Evolutionary conservation across 176 grass and related monocot species (phyloP).

Genomic region (Hsuehochloa calcarea): DNA sequence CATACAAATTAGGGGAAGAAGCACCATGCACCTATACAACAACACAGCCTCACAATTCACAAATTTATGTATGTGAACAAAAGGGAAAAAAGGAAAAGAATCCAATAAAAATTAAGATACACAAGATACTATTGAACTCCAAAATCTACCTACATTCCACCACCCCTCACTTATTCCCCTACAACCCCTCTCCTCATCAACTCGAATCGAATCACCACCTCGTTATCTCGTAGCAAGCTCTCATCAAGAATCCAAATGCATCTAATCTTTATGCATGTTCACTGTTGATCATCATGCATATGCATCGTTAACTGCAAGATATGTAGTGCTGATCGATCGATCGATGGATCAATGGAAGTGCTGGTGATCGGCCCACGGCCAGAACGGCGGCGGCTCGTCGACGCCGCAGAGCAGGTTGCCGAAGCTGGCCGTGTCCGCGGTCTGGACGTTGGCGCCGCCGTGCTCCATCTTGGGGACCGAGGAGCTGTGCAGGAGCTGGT

Average conservation of each 20-base stretch:
- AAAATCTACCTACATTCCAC: slow-evolving; percentile 40
- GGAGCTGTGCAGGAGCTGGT: slow-evolving; percentile 51
- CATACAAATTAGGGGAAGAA: slow-evolving; percentile 19
- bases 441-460: slow-evolving; percentile 26
- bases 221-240: not conserved
- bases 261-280: not conserved
- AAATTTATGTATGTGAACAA: slow-evolving; percentile 44
- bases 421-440: slow-evolving; percentile 46
- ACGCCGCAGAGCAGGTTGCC: slow-evolving; percentile 85
- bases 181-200: not conserved
- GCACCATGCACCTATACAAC: slow-evolving; percentile 42
- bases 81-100: not conserved
- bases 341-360: slow-evolving; percentile 63
- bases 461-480: slow-evolving; percentile 59
- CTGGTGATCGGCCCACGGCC: slow-evolving; percentile 87
- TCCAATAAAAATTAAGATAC: not conserved
- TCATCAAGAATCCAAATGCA: slow-evolving; percentile 27
- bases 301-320: not conserved
- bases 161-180: slow-evolving; percentile 31
- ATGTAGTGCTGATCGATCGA: not conserved
- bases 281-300: slow-evolving; percentile 1
- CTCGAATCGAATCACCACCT: not conserved
- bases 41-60: slow-evolving; percentile 42
- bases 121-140: slow-evolving; percentile 27
- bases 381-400: slow-evolving; percentile 80